Evolutionary conservation across 495 filamentous ascomycete genomes (phyloP).

Genomic region (Mycothermus thermophilus): DNA sequence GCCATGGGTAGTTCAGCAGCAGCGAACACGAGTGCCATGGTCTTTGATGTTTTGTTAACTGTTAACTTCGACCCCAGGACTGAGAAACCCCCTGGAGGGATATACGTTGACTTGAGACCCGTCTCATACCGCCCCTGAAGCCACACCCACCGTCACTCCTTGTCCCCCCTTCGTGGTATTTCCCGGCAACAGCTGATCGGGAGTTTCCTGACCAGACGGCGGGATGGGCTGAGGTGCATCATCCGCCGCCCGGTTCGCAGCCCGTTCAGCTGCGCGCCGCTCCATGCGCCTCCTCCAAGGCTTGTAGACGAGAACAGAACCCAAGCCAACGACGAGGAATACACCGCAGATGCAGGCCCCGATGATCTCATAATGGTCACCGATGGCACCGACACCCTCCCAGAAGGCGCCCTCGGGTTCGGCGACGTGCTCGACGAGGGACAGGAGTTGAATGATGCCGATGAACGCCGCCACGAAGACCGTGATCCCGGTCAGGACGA

Average conservation of each 20-base stretch:
- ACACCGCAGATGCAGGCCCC: slow-evolving; percentile 72
- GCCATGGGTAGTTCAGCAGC: too few species aligned
- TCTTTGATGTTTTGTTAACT: too few species aligned
- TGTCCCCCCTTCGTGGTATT: too few species aligned
- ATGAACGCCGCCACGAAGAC: slow-evolving; percentile 80
- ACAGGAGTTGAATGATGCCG: slow-evolving; percentile 72
- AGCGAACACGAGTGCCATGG: too few species aligned
- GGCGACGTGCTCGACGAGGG: slow-evolving; percentile 58
- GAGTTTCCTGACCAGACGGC: too few species aligned
- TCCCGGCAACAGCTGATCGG: too few species aligned
- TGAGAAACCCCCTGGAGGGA: too few species aligned
- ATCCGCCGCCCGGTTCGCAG: background rate
- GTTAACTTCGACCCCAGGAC: too few species aligned
- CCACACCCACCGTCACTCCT: too few species aligned
- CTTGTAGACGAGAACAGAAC: slow-evolving; percentile 58
- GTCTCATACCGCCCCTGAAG: too few species aligned
- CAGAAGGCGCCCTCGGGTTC: slow-evolving; percentile 65
- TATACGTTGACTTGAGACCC: too few species aligned
- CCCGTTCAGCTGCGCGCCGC: slow-evolving; percentile 2
- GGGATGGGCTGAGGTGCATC: too few species aligned
- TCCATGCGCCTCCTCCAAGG: slow-evolving; percentile 53
- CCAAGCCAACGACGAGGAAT: slow-evolving; percentile 61
- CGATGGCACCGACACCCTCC: slow-evolving; percentile 63
- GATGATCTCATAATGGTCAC: slow-evolving; percentile 76
- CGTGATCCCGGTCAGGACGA: slow-evolving; percentile 74